Evolutionary conservation across 768 basidiomycete species (phyloP), one percentile per base, ranked within the genome.

Genomic region (Boletus vinaceobasis): DNA sequence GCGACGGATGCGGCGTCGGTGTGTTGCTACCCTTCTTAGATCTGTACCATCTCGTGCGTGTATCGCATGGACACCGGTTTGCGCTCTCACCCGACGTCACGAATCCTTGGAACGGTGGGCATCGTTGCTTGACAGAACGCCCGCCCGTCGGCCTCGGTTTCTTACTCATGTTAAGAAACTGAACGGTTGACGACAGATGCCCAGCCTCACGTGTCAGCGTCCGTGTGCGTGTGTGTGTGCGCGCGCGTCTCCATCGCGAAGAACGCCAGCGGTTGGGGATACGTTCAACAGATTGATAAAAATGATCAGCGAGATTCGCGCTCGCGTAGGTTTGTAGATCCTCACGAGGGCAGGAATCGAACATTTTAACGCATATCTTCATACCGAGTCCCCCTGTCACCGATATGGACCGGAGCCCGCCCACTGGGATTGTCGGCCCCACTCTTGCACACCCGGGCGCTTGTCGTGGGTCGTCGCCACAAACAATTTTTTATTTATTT

Each of bases 221-320:
- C 1, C 11, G 14, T 35, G 6, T 6, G 17, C 8, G 29, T 36
- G 23, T 7, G 31, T 9, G n/a, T 40, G 19, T 14, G 13, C 1
- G 23, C 8, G 11, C 2, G 15, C 37, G 14, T 19, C 27, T 23
- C 29, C 19, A 10, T 32, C 17, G 35, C 53, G 9, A 36, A 38
- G 8, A 14, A 23, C 38, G 23, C 32, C 32, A 19, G 14, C 13
- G 8, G 32, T 40, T 32, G 5, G 29, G 39, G 39, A 36, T 39
- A 38, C n/a, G 13, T 43, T 23, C 4, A 23, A 37, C 57, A 59
- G 43, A 37, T 39, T 27, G n/a, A n/a, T n/a, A n/a, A n/a, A 23
- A 53, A 40, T 37, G 60, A 61, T 57, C 56, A 35, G 44, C 50
- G 11, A 59, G 60, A 58, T 58, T 62, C 60, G 40, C 60, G 31